Evolutionary conservation across 2,329 filamentous ascomycete genomes (phyloP).

Genomic region (Calonectria pteridis): DNA sequence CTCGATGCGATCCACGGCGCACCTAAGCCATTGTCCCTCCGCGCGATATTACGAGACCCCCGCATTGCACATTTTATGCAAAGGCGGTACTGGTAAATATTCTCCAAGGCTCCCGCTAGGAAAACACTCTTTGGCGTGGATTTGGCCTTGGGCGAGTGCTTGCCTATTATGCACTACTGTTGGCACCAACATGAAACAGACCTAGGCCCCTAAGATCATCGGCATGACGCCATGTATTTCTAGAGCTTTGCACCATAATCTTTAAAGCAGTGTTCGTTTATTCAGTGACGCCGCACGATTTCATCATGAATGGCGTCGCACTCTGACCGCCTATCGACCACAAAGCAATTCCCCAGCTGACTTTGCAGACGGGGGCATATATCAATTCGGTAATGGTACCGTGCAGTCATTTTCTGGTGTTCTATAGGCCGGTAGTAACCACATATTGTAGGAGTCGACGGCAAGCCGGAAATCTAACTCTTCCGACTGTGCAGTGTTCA

Average conservation of each 20-base stretch:
- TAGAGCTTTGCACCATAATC: not conserved
- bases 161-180: conserved; percentile 27
- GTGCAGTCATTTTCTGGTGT: no score
- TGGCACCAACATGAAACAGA: conserved; percentile 24
- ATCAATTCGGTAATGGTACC: no score
- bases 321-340: no score
- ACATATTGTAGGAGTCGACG: not conserved
- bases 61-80: conserved; percentile 33
- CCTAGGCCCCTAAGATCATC: not conserved
- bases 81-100: conserved; percentile 8
- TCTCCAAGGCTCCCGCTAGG: conserved; percentile 25
- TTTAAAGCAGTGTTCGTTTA: no score
- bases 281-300: no score
- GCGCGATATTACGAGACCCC: conserved; percentile 30
- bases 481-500: not conserved
- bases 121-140: conserved; percentile 8
- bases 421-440: not conserved
- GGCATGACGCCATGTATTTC: not conserved
- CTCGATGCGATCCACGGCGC: no score
- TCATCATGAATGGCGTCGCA: no score
- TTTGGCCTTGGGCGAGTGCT: conserved; percentile 29
- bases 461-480: not conserved
- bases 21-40: no score
- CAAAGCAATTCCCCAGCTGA: not conserved
- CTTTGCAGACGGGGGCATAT: no score